Evolutionary conservation across 192 early-diverging fungal species (phyloP).

Genomic region (Gryganskiella cystojenkinii): DNA sequence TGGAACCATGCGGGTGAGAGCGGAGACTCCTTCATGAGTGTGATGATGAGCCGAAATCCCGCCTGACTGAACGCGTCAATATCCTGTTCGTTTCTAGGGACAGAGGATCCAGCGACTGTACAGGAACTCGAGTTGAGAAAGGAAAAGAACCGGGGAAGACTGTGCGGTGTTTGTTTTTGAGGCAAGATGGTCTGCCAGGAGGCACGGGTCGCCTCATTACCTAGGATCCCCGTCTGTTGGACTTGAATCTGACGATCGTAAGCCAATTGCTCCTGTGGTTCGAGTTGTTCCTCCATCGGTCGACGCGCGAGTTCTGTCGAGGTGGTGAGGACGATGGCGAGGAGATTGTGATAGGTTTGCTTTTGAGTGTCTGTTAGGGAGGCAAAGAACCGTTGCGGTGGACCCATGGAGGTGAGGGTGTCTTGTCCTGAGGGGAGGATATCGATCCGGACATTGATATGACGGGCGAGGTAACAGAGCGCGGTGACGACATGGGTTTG

Average conservation of each 20-base stretch:
- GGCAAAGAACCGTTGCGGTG: conserved; percentile 33
- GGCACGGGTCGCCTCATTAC: conserved; percentile 14
- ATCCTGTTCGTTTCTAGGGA: conserved; percentile 45
- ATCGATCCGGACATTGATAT: conserved; percentile 48
- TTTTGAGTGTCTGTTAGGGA: not conserved
- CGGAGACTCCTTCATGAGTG: conserved; percentile 40
- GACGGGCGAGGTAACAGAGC: conserved; percentile 40
- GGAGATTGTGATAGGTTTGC: conserved; percentile 20
- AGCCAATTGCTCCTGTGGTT: conserved; percentile 1
- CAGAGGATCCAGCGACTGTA: conserved; percentile 40
- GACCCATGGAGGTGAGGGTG: conserved; percentile 40
- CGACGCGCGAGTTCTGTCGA: conserved; percentile 1
- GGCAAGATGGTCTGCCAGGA: conserved; percentile 33
- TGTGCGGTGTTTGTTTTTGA: conserved; percentile 31
- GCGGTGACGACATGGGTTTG: conserved; percentile 38
- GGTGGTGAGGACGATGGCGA: conserved; percentile 35
- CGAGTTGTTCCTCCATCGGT: not conserved
- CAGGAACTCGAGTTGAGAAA: conserved; percentile 37
- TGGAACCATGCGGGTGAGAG: conserved; percentile 41
- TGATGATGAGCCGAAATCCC: conserved; percentile 37
- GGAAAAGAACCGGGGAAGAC: conserved; percentile 41
- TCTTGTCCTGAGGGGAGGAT: conserved; percentile 43
- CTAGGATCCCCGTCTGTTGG: conserved; percentile 26
- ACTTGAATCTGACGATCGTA: conserved; percentile 13
- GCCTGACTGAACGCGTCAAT: conserved; percentile 39